Percentiles rank a stretch among this genome's conserved stretches.
These are phyloP conservation scores for Colletotrichum lindemuthianum DNA, from an alignment of 2,329 filamentous ascomycete species.

Conservation along the genomic window DNA sequence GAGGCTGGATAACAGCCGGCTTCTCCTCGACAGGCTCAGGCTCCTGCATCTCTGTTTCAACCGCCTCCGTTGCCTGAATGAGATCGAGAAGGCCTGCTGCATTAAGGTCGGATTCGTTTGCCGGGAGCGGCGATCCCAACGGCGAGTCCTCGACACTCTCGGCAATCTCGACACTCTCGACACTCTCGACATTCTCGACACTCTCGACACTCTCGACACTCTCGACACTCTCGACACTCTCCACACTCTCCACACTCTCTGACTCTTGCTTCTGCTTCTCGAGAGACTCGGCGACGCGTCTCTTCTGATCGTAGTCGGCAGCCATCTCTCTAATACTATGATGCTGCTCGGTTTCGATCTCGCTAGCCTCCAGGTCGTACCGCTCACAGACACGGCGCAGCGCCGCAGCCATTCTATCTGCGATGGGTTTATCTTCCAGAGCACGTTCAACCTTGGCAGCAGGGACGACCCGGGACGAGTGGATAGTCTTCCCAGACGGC, in stretches of 20 bases:
- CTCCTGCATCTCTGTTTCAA: slow-evolving; percentile 22
- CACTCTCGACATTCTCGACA: too few relatives aligned
- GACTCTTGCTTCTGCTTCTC: slow-evolving; percentile 43
- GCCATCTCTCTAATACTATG: slow-evolving; percentile 45
- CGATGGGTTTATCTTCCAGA: slow-evolving; percentile 24
- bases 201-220: too few relatives aligned
- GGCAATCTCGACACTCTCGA: too few relatives aligned
- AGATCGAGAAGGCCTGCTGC: slow-evolving; percentile 29
- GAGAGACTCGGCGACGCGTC: slow-evolving; percentile 30
- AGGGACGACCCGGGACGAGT: slow-evolving; percentile 55
- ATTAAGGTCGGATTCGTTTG: slow-evolving; percentile 29
- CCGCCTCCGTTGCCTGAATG: slow-evolving; percentile 22
- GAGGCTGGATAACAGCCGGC: slow-evolving; percentile 21
- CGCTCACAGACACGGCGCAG: slow-evolving; percentile 52
- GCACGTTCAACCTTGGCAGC: slow-evolving; percentile 39
- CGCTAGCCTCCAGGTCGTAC: slow-evolving; percentile 45
- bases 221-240: too few relatives aligned
- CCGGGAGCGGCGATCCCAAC: slow-evolving; percentile 31
- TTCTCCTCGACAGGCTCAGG: slow-evolving; percentile 19
- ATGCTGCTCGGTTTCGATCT: slow-evolving; percentile 47
- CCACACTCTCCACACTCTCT: slow-evolving; percentile 39
- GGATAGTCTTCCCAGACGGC: slow-evolving; percentile 57
- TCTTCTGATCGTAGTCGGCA: slow-evolving; percentile 24
- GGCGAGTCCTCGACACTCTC: slow-evolving; percentile 39
- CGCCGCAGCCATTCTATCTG: slow-evolving; percentile 41